Evolutionary conservation across 495 filamentous ascomycete species (phyloP).

Genomic region (Staphylotrichum tortipilum): DNA sequence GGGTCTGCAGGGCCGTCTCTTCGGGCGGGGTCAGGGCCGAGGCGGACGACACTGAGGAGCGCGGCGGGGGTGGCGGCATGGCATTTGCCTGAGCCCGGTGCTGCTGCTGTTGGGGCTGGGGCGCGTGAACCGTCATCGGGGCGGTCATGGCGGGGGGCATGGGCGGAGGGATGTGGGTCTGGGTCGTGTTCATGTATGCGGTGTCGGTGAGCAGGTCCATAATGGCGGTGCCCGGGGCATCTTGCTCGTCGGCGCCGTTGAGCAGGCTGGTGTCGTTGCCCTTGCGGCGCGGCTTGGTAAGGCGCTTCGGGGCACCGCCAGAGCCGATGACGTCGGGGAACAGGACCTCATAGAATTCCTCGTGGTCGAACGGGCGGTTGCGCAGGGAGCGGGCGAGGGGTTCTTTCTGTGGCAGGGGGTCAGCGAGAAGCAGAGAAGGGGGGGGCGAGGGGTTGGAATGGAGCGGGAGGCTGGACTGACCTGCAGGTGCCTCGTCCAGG

Average conservation of each 20-base stretch:
- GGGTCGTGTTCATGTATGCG: conserved; percentile 13
- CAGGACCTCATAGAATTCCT: conserved; percentile 43
- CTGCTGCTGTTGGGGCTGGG: background rate
- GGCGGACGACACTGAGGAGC: conserved; percentile 25
- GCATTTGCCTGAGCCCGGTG: background rate
- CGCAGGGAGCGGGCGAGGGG: conserved; percentile 39
- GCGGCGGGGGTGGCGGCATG: conserved; percentile 15
- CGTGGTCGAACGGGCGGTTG: conserved; percentile 42
- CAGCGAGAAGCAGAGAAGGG: too few relatives aligned
- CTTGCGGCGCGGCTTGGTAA: conserved; percentile 39
- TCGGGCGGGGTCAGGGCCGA: conserved; percentile 43
- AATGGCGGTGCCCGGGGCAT: conserved; percentile 24
- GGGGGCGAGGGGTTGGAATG: too few relatives aligned
- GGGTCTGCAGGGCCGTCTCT: conserved; percentile 30
- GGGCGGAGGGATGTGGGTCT: conserved; percentile 18
- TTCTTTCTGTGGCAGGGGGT: conserved; percentile 29
- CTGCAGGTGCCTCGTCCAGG: conserved; percentile 40
- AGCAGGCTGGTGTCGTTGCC: conserved; percentile 26
- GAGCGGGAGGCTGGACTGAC: too few relatives aligned
- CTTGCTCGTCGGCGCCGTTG: conserved; percentile 19
- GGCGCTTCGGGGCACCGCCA: conserved; percentile 41
- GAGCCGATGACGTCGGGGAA: conserved; percentile 44
- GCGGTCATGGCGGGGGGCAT: conserved; percentile 2
- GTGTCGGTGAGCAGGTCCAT: conserved; percentile 26
- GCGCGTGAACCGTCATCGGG: conserved; percentile 5